Base-by-base conservation (phyloP, 257 asterid species). In the Primulina huaijiensis region DNA sequence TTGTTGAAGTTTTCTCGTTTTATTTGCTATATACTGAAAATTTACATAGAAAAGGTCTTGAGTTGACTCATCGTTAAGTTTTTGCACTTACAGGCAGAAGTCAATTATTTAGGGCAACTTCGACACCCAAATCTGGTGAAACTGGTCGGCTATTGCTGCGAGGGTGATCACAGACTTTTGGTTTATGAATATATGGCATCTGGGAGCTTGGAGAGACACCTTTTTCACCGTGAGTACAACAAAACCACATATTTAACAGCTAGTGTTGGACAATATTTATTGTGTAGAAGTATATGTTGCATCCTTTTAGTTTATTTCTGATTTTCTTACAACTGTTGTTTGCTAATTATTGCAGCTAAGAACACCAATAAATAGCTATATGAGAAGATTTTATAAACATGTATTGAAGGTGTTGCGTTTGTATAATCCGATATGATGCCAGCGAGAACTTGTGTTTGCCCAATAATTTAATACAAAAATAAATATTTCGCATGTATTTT, bases 131-230 rank as follows among this genome's bases (percentile, higher is more conserved):
- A 92, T 75, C 80, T 92, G 73, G 98, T 92, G 87, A 90, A 86
- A 76, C 78, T 92, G 72, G 89, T 92, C 40, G 97, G 98, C 59
- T 90, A 85, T 72, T 86, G 98, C 92, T 92, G 96, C 25, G 97
- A 88, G 76, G 98, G 81, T 68, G 89, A 87, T 77, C 95, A 90
- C 57, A 81, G 96, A 80, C 82, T 90, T 65, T 70, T 90, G 89
- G 98, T 92, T 46, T 92, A 92, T 50, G 97, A 92, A 82, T 92
- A 92, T 67, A 88, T 92, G 98, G 94, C 92, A 20, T 85, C 94
- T 67, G 98, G 98, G 74, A 90, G 93, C 90, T 78, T 92, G 79
- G 97, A 90, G 83, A 87, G 83, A 76, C 96, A 87, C 78, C 90
- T 92, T 7, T 92, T 90, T 78, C 66, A 82, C 31, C 80, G 98